Base-by-base conservation (phyloP, 768 basidiomycete genomes). In the Nevesoporus exiguus region DNA sequence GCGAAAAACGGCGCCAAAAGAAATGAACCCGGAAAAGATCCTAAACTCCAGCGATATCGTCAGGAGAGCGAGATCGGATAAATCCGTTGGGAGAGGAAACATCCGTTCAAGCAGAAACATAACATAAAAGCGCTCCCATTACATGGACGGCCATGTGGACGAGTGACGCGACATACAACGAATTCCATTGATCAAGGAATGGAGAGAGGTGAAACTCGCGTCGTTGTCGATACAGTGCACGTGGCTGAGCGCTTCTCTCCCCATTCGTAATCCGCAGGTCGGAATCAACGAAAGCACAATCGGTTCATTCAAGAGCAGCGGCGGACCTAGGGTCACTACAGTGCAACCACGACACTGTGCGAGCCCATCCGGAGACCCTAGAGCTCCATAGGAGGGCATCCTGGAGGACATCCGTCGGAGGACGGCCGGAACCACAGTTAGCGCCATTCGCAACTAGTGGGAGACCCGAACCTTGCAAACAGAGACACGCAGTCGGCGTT, bases 141-240 rank as follows among this genome's bases (percentile, higher is more conserved):
- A 7, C 41, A 43, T 43, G 41, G 14, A 40, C 37, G 37, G n/a
- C n/a, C n/a, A 11, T 3, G 6, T 51, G 17, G 34, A n/a, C 17
- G 9, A 5, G 33, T 21, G 14, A 24, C 3, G 36, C n/a, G n/a
- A n/a, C 11, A 33, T 24, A 7, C 25, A 30, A 44, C 17, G 7
- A 15, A 47, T 36, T 10, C 3, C 10, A 29, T 41, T 40, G 34
- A 44, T 54, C 43, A 22, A 43, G 30, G 49, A 54, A 61, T 54
- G 58, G 31, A 54, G 34, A 11, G 17, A 21, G 19, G n/a, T 19
- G 9, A 7, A 19, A 45, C n/a, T n/a, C n/a, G n/a, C n/a, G n/a
- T 33, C 22, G 17, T 37, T 30, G 22, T 50, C 27, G 31, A 17
- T 17, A 19, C 25, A 45, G 29, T 15, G 8, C 17, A 19, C n/a